Evolutionary conservation across 495 filamentous ascomycete genomes (phyloP).

Genomic region (Podospora australis): DNA sequence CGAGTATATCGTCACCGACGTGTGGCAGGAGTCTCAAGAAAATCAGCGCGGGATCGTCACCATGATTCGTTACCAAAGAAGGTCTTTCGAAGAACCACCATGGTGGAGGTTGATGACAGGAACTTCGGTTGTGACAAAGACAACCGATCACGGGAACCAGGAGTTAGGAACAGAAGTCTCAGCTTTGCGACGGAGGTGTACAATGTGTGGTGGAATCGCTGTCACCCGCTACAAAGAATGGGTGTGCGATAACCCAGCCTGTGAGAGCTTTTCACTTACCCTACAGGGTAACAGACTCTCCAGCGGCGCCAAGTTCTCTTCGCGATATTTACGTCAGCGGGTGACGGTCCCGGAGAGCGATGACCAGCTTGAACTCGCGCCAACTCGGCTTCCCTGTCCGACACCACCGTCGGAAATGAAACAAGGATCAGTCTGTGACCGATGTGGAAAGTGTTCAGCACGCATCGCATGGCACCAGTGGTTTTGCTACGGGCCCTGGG

Average conservation of each 20-base stretch:
- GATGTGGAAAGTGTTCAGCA: background rate
- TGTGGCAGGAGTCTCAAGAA: conserved; percentile 1
- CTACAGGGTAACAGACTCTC: background rate
- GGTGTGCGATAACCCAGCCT: background rate
- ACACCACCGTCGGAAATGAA: background rate
- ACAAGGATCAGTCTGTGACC: background rate
- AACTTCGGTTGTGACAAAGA: too few species aligned
- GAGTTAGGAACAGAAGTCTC: too few species aligned
- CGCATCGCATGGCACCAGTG: background rate
- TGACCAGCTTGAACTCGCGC: background rate
- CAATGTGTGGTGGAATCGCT: background rate
- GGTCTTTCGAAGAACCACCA: background rate
- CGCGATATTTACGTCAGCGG: background rate
- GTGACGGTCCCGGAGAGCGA: background rate
- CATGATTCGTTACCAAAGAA: background rate
- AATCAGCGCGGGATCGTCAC: background rate
- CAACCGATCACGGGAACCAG: too few species aligned
- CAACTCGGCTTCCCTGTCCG: background rate
- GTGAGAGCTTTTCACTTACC: background rate
- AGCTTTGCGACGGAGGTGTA: too few species aligned
- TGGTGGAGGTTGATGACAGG: conserved; percentile 1
- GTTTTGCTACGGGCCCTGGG: background rate
- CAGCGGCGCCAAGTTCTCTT: background rate
- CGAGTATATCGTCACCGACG: background rate
- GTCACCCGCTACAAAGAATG: background rate